Evolutionary conservation across 345 rosid genomes (phyloP), one percentile per base, ranked within the genome.

Genomic region (Corchorus olitorius): DNA sequence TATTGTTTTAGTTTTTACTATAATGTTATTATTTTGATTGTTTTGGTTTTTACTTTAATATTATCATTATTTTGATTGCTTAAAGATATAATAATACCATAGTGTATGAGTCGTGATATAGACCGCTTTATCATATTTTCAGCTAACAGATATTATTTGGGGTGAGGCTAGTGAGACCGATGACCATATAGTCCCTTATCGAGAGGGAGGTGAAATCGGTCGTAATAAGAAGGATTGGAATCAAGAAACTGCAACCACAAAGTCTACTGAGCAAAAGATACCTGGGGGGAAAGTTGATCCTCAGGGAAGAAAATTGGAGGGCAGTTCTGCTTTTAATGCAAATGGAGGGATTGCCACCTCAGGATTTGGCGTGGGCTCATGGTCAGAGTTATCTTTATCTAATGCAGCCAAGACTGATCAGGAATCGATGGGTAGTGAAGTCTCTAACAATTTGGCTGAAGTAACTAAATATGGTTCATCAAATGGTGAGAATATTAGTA

Each of bases 111-210:
- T n/a, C 46, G 75, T 76, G 65, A 49, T 20, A 69, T 75, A 74
- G 73, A 73, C 34, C 55, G 35, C 65, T 63, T 77, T 46, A 19
- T 68, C 49, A 7, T 81, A n/a, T 83, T 84, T 81, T 83, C 91
- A 97, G 99, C 84, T 94, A 74, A 81, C 87, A 15, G 87, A 87
- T 83, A 97, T 97, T 84, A 86, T 91, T 94, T 94, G 97, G 97
- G 92, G 84, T 80, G 93, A 88, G 87, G 86, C 84, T 75, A 88
- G 84, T 61, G 88, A 88, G 77, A 79, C 82, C 61, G 97, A 85
- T 69, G 97, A 92, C 80, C 93, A 87, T 87, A 85, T 91, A 63
- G 94, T 96, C 81, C 97, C 99, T 62, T 88, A 78, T 83, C 89
- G 75, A 72, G 88, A 74, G 60, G 81, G 74, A 77, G 83, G 60